A percentile compares a stretch with the other conserved stretches of the same genome.
Conservation (phyloP, 73 alveolate species). For the Paramecium sexaurelia region DNA sequence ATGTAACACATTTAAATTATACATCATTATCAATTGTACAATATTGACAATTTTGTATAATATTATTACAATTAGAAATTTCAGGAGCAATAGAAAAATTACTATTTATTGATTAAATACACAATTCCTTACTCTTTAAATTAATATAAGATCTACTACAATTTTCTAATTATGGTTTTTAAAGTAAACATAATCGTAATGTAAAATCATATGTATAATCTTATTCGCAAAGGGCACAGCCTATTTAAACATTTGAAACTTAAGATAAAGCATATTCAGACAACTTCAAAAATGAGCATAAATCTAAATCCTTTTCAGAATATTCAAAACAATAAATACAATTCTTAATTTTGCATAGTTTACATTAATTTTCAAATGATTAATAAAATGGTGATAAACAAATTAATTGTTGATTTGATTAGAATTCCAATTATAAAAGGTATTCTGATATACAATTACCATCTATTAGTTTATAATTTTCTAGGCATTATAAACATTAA, state of each 20-base stretch:
- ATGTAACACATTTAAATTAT: not conserved
- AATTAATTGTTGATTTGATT: not conserved
- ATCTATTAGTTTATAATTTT: not conserved
- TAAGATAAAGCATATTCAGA: not conserved
- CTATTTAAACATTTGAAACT: not conserved
- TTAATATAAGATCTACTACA: not conserved
- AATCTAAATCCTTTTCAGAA: not conserved
- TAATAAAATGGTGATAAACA: not conserved
- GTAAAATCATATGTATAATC: not conserved
- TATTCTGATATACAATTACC: not conserved
- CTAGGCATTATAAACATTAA: not conserved
- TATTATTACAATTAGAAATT: not conserved
- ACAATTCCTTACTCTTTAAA: not conserved
- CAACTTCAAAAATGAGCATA: not conserved
- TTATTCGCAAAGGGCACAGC: not conserved
- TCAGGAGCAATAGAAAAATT: not conserved
- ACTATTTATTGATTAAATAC: not conserved
- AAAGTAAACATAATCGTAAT: not conserved
- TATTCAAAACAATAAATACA: not conserved
- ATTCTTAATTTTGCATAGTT: not conserved
- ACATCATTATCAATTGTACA: not conserved
- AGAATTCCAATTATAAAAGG: not conserved
- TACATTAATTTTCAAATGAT: not conserved
- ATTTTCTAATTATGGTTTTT: not conserved
- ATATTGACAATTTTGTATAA: not conserved